Base-by-base conservation (phyloP, 345 rosid genomes). In the Adansonia digitata region DNA sequence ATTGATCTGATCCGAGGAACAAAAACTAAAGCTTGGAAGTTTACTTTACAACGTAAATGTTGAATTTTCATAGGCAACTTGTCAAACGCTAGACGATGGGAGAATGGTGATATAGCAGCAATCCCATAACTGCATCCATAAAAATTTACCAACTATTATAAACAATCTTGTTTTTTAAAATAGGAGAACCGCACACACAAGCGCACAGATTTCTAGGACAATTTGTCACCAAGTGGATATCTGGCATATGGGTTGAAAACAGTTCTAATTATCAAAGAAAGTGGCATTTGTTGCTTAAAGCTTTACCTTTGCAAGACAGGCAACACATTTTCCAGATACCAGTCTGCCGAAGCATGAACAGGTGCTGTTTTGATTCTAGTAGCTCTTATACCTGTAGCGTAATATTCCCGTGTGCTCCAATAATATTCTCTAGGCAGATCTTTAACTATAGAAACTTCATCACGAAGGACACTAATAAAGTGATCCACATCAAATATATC, bases 391-490 rank as follows among this genome's bases (percentile, higher is more conserved):
- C 97, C 99, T 11, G 97, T 91, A 37, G 91, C 94, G 64, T 95
- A 95, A 77, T 95, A 95, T 81, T 93, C 97, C 72, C 99, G 84
- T 1, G 99, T 86, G 86, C 98, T 91, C 98, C 98, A 95, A 14
- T 86, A 82, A 78, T 84, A 89, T 57, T 87, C 78, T n/a, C 69
- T 72, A 37, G 99, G 96, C 11, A 83, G 82, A 81, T 90, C 97
- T 85, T 76, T 91, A 20, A 89, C 89, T 65, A 91, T 82, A 49
- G 82, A 77, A 51, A 95, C 78, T n/a, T 95, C 94, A 24, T 88
- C 76, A 45, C 70, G 73, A 61, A 93, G 84, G 71, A 85, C 74
- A 78, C 70, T 78, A 68, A 85, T 85, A 81, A 95, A 93, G 85
- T 88, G 97, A 78, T 95, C 92, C 79, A 91, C 89, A 81, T 95